Percentiles rank a stretch among this genome's conserved stretches.
Conservation (phyloP, 1,284 basidiomycete species). For the Mrakiaceae sp. region DNA sequence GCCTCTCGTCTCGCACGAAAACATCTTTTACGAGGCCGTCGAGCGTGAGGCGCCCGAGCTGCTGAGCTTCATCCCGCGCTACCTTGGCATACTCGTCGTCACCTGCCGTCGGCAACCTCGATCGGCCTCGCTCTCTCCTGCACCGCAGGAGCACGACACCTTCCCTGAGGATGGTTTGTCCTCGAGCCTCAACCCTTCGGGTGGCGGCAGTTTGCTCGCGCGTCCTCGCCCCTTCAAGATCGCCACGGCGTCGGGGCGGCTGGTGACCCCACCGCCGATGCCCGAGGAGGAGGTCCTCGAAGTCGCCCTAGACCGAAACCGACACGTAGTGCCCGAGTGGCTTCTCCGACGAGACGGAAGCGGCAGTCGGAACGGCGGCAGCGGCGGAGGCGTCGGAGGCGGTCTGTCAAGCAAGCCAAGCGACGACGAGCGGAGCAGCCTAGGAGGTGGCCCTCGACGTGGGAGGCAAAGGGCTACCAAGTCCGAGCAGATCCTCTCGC, state of each 20-base stretch:
- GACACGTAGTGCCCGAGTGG: slow-evolving; percentile 94
- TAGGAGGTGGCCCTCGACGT: slow-evolving; percentile 5
- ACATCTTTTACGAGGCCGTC: slow-evolving; percentile 94
- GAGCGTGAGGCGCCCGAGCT: slow-evolving; percentile 85
- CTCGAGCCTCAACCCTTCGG: too few relatives aligned
- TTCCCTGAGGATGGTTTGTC: neutral
- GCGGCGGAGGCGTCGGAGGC: slow-evolving; percentile 24
- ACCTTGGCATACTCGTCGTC: slow-evolving; percentile 95
- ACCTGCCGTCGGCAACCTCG: slow-evolving; percentile 58
- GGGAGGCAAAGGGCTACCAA: neutral
- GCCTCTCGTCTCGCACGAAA: slow-evolving; percentile 93
- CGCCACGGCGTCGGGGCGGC: neutral
- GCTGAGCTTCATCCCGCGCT: slow-evolving; percentile 86
- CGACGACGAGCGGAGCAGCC: slow-evolving; percentile 19
- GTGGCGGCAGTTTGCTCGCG: neutral
- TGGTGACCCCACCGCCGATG: neutral
- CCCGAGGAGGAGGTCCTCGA: slow-evolving; percentile 64
- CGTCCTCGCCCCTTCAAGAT: neutral
- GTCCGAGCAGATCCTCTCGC: too few relatives aligned
- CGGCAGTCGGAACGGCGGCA: slow-evolving; percentile 19
- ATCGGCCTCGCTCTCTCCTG: slow-evolving; percentile 21
- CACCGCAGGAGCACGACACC: slow-evolving; percentile 15
- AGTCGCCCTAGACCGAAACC: slow-evolving; percentile 81
- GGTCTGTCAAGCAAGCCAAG: slow-evolving; percentile 3
- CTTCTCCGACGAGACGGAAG: slow-evolving; percentile 41